Evolutionary conservation across 306 rosid species (phyloP).

Genomic region (Trichosanthes truncata): DNA sequence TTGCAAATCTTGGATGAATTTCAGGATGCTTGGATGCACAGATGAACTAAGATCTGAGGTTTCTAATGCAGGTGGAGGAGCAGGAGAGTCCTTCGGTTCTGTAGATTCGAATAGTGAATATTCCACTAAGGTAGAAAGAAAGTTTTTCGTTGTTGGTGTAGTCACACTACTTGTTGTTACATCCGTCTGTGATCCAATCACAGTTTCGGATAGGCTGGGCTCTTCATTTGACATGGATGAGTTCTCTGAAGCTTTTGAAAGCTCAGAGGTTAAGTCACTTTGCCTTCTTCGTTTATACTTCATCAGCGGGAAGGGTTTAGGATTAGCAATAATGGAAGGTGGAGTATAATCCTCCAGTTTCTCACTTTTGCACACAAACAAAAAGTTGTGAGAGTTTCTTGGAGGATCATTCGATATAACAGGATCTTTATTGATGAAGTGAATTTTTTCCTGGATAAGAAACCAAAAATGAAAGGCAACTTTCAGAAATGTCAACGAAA

Average conservation of each 20-base stretch:
- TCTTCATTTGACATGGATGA: slow-evolving; percentile 50
- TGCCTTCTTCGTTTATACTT: slow-evolving; percentile 64
- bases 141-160: slow-evolving; percentile 42
- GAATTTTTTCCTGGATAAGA: slow-evolving; percentile 46
- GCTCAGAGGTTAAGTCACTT: slow-evolving; percentile 35
- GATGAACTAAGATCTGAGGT: slow-evolving; percentile 30
- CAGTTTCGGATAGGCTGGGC: slow-evolving; percentile 61
- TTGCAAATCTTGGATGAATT: slow-evolving; percentile 62
- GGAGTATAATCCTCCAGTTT: slow-evolving; percentile 46
- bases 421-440: slow-evolving; percentile 32
- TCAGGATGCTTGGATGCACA: slow-evolving; percentile 54
- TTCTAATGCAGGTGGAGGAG: slow-evolving; percentile 35
- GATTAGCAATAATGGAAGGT: slow-evolving; percentile 33
- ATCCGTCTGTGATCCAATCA: slow-evolving; percentile 42
- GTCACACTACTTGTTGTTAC: slow-evolving; percentile 1
- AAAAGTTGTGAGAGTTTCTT: slow-evolving; percentile 36
- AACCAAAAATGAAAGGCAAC: background rate
- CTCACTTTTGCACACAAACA: slow-evolving; percentile 67
- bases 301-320: slow-evolving; percentile 47
- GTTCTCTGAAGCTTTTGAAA: slow-evolving; percentile 52
- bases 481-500: background rate
- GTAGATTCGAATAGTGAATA: slow-evolving; percentile 73
- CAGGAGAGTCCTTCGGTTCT: slow-evolving; percentile 40
- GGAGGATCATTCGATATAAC: slow-evolving; percentile 53
- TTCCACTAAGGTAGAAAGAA: slow-evolving; percentile 84